phyloP scores from a whole-genome alignment of 1,139 yeast species.

The Geotrichum australiense region DNA sequence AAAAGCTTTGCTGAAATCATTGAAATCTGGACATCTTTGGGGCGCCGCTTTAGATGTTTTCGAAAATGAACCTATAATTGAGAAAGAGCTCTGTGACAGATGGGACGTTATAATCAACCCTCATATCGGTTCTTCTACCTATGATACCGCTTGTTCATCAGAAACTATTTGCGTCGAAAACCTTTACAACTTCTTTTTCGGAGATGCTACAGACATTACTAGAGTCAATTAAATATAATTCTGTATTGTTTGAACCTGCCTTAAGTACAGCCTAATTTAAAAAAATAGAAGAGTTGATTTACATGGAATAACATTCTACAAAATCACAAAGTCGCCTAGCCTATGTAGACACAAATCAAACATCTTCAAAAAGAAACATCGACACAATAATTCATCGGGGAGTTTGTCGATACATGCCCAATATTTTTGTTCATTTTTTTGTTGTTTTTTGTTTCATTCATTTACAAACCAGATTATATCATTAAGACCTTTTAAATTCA shows the following conservation, averaged over 20 bases:
- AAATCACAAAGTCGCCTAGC: no score
- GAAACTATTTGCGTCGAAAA: constrained; percentile 40
- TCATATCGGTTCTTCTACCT: constrained; percentile 12
- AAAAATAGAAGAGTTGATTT: no score
- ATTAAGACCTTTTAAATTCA: constrained; percentile 2
- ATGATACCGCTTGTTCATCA: constrained; percentile 10
- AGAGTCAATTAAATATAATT: constrained; percentile 11
- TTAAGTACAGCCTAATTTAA: no score
- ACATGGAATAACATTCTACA: no score
- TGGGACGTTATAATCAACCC: constrained; percentile 33
- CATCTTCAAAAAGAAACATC: no score
- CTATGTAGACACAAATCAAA: no score
- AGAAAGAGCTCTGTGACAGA: constrained; percentile 47
- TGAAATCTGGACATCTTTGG: constrained; percentile 64
- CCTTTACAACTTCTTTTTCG: constrained; percentile 38
- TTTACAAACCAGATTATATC: constrained; percentile 6
- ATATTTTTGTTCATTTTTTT: no score
- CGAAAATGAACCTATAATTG: constrained; percentile 60
- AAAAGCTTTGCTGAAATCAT: constrained; percentile 50
- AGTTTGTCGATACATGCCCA: no score
- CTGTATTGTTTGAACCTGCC: no score
- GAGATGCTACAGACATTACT: constrained; percentile 15
- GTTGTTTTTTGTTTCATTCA: constrained; percentile 7
- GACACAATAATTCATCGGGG: no score
- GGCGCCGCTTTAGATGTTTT: constrained; percentile 60